Base-by-base conservation (phyloP, 176 grass and related monocot genomes). In the Carex scoparia region DNA sequence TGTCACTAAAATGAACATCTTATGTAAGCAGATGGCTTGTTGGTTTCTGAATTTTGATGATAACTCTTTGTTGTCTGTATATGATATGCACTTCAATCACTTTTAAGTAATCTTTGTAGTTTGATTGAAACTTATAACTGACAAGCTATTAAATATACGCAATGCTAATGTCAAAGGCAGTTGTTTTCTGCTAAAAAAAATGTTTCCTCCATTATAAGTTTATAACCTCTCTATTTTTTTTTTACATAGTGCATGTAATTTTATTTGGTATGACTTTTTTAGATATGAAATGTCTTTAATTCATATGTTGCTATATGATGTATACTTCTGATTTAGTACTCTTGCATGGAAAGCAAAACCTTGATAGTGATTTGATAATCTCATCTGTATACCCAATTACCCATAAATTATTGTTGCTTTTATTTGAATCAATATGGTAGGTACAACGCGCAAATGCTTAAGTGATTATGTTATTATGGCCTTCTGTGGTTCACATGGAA, bases 391-490 rank as follows among this genome's bases (percentile, higher is more conserved):
- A 51, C 71, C 71, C 19, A 76, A 76, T 76, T 28, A 54, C 71
- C 71, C 48, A 54, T 53, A 53, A 75, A 51, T 78, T 23, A 27
- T 78, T 57, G 11, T 78, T 78, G 51, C 74, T 78, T 78, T 57
- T 78, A 31, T 53, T 48, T 76, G 71, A 76, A 76, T 54, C 71
- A 76, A 76, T 30, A 55, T 76, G 37, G 18, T 75, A 13, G 71
- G 71, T 78, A 32, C 5, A 78, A 16, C 33, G 73, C 5, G 10
- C 12, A 16, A 77, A 10, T 55, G 27, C 5, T 27, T 33, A 57
- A 78, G 27, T 78, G 51, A 13, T 3, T 15, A 8, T 78, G 51
- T 10, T 32, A 35, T 57, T 35, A 78, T 78, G 2, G 71, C 71
- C 46, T 76, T 76, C 31, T 75, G 44, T 53, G n/a, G 73, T 77